phyloP scores from a whole-genome alignment of 768 basidiomycete species.

The Solioccasus polychromus region DNA sequence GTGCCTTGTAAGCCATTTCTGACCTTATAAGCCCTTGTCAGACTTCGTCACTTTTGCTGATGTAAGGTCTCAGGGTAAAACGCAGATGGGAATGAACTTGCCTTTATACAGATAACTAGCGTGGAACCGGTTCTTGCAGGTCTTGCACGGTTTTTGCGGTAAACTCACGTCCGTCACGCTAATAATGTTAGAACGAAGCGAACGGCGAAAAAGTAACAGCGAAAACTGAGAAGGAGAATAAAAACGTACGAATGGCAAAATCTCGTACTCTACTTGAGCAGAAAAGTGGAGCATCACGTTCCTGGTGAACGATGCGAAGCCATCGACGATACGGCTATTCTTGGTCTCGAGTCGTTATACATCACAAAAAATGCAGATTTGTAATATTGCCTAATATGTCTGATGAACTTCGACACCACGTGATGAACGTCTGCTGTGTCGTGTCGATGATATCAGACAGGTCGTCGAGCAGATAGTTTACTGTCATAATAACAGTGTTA shows the following conservation, averaged over 20 bases:
- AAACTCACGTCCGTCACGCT: constrained; percentile 84
- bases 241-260: constrained; percentile 82
- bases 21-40: background rate
- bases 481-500: too few species aligned
- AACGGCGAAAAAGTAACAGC: background rate
- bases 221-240: background rate
- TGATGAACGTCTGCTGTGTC: too few species aligned
- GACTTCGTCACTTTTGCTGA: background rate
- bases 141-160: constrained; percentile 89
- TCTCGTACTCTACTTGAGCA: constrained; percentile 93
- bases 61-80: background rate
- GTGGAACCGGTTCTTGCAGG: constrained; percentile 94
- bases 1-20: background rate
- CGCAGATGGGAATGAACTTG: constrained; percentile 24
- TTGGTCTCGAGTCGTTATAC: too few species aligned
- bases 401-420: too few species aligned
- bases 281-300: constrained; percentile 93
- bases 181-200: constrained; percentile 66
- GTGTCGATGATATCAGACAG: too few species aligned
- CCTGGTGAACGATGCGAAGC: constrained; percentile 85
- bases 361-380: too few species aligned
- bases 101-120: constrained; percentile 90
- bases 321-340: constrained; percentile 91
- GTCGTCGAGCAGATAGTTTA: too few species aligned
- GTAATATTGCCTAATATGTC: too few species aligned